phyloP scores from a whole-genome alignment of 352 stramenopile species.

The Pythium brassicae region DNA sequence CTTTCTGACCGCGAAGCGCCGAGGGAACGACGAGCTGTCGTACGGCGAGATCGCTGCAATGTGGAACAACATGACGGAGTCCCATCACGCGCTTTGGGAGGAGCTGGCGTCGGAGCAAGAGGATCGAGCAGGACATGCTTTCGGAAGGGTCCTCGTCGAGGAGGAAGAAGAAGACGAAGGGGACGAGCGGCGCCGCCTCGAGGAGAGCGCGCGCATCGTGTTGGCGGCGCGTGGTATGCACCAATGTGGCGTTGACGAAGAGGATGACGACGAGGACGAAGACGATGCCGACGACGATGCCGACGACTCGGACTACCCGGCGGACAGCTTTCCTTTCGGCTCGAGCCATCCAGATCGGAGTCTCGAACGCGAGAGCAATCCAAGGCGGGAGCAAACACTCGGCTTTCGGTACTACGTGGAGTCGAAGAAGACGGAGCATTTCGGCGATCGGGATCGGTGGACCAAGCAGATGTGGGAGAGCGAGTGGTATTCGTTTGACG shows the following conservation, averaged over 20 bases:
- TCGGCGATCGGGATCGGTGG: constrained; percentile 15
- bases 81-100: constrained; percentile 31
- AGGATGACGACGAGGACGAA: neutral
- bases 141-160: neutral
- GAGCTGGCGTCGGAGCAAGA: constrained; percentile 24
- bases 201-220: constrained; percentile 23
- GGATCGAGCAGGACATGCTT: neutral
- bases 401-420: constrained; percentile 26
- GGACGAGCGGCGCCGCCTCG: constrained; percentile 18
- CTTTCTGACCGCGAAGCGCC: constrained; percentile 29
- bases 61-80: constrained; percentile 30
- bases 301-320: constrained; percentile 1
- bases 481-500: constrained; percentile 21
- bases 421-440: constrained; percentile 17
- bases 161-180: constrained; percentile 4
- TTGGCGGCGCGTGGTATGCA: constrained; percentile 9
- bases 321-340: neutral
- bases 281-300: neutral
- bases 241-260: constrained; percentile 7
- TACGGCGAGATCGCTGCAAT: constrained; percentile 24
- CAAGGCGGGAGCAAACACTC: constrained; percentile 1
- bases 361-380: neutral
- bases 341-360: neutral
- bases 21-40: constrained; percentile 22
- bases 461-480: constrained; percentile 19